Evolutionary conservation across 202 grass and related monocot species (phyloP).

Genomic region (Musa balbisiana): DNA sequence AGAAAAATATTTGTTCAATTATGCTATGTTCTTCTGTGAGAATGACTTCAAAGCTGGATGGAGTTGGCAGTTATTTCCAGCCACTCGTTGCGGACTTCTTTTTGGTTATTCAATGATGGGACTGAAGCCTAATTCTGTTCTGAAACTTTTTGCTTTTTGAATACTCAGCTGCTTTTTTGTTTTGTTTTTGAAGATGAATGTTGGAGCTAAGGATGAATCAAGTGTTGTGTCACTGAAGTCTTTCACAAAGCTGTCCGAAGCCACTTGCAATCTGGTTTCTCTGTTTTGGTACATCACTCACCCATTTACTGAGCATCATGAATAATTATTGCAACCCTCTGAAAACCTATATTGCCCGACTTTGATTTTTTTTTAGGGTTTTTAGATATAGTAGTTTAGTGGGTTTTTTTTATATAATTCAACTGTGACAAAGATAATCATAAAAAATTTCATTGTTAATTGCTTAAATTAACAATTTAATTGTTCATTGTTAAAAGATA

Average conservation of each 20-base stretch:
- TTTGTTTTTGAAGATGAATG: neutral
- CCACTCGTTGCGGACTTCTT: no score
- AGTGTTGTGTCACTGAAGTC: neutral
- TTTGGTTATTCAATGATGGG: no score
- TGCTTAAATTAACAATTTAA: no score
- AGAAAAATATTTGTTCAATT: no score
- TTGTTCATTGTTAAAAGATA: no score
- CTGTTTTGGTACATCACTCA: no score
- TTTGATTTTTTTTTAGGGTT: neutral
- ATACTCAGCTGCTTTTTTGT: neutral
- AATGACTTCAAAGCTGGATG: no score
- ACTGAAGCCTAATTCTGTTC: neutral
- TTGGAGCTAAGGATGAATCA: neutral
- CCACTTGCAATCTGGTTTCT: neutral
- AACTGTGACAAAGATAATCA: neutral
- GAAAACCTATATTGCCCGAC: neutral
- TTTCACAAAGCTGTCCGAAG: neutral
- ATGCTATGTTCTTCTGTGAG: no score
- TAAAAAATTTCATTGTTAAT: neutral
- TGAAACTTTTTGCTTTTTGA: neutral
- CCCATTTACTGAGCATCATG: no score
- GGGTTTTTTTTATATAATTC: neutral
- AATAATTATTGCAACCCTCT: neutral
- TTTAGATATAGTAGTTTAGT: neutral
- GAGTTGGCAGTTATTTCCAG: no score